Base-by-base conservation (phyloP, 2,329 filamentous ascomycete genomes). In the Curvularia verruculosa region DNA sequence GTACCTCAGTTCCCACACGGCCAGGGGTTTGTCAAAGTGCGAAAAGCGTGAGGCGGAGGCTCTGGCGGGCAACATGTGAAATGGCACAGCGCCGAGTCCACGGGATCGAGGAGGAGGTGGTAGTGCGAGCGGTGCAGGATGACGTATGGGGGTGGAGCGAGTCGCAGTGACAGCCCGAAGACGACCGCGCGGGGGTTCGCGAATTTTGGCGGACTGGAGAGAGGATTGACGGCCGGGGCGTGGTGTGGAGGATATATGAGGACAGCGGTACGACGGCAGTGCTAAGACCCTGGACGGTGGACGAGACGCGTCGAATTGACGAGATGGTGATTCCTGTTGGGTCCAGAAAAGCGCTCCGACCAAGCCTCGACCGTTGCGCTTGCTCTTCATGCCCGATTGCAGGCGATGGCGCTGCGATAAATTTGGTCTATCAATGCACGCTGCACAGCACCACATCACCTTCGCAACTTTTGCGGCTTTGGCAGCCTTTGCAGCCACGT, bases 251-350 rank as follows among this genome's bases (percentile, higher is more conserved):
- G 52, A 47, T 54, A 50, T 58, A 31, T 39, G 28, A 54, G 29
- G 46, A 15, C 45, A 45, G 48, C 41, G 29, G 47, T 49, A 50
- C 44, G 21, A 48, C 58, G 49, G 57, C 58, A 60, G 56, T 50
- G 49, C 44, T 39, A 29, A 37, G 40, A 51, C 52, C 40, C 46
- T 55, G 43, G 49, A 46, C 54, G 28, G 55, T 55, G 31, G 43
- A 53, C 24, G 49, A 45, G 52, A 43, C 53, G 60, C 50, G 49
- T 56, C 50, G 57, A 44, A 44, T 51, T 45, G 53, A 59, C 59
- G 54, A 59, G 58, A 47, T 58, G 58, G 44, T 62, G 63, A 63
- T 67, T 68, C 65, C 66, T 71, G 70, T 71, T 71, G 70, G 62
- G 69, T 58, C 63, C 59, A 67, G 67, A 68, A 64, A 60, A 54